Evolutionary conservation across 768 basidiomycete species (phyloP).

Genomic region (Tricholoma sp.): DNA sequence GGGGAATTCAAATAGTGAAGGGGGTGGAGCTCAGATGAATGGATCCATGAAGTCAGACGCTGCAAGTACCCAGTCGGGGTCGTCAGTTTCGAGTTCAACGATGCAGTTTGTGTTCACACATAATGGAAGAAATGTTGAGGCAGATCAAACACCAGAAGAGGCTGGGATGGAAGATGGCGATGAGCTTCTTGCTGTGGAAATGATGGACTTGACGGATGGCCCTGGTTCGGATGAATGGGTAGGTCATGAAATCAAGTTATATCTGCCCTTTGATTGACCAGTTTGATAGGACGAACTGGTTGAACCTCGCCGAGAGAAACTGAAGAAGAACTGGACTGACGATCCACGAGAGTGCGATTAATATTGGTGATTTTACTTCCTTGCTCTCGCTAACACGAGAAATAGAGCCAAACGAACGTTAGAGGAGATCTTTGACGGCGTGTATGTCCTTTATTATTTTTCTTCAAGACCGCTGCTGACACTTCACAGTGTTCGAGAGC

Average conservation of each 20-base stretch:
- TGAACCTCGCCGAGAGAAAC: constrained; percentile 58
- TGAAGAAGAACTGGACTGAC: constrained; percentile 80
- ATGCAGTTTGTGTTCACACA: constrained; percentile 87
- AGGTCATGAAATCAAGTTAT: constrained; percentile 17
- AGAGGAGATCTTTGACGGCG: constrained; percentile 80
- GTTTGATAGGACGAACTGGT: constrained; percentile 53
- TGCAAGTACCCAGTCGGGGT: constrained; percentile 38
- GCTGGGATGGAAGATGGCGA: constrained; percentile 85
- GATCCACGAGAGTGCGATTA: constrained; percentile 63
- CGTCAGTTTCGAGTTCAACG: constrained; percentile 32
- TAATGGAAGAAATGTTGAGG: constrained; percentile 72
- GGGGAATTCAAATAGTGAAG: constrained; percentile 22
- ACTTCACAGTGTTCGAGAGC: constrained; percentile 66
- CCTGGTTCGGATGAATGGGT: constrained; percentile 60
- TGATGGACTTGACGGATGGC: constrained; percentile 84
- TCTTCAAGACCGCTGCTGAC: constrained; percentile 1
- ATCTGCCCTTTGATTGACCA: background rate
- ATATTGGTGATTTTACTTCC: background rate
- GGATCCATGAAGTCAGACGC: constrained; percentile 48
- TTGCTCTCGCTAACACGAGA: constrained; percentile 4
- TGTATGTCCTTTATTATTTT: constrained; percentile 46
- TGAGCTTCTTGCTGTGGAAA: constrained; percentile 83
- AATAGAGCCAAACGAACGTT: constrained; percentile 66
- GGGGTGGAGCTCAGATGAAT: constrained; percentile 36
- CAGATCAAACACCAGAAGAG: constrained; percentile 82